Evolutionary conservation across 1,284 basidiomycete species (phyloP).

Genomic region (Polyporus tsugae): DNA sequence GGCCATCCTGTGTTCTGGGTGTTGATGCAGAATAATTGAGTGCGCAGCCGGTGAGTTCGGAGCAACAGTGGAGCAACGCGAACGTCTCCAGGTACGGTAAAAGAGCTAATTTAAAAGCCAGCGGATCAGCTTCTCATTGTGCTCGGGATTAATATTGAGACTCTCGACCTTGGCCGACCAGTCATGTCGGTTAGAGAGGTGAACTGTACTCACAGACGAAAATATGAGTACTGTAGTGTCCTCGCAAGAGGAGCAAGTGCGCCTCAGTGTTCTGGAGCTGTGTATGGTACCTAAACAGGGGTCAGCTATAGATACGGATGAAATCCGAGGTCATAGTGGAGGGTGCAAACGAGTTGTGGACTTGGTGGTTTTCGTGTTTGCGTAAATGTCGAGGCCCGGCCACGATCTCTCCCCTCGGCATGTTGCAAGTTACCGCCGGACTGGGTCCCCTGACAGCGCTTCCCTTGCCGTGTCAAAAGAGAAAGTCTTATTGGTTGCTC

Average conservation of each 20-base stretch:
- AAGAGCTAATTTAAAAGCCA: neutral
- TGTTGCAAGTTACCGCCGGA: neutral
- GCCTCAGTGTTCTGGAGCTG: neutral
- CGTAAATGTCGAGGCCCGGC: neutral
- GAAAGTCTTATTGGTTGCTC: neutral
- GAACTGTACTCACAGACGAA: neutral
- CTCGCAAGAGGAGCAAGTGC: neutral
- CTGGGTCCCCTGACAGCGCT: neutral
- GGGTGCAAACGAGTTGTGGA: neutral
- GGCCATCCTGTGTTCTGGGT: neutral
- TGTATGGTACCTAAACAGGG: neutral
- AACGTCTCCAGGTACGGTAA: neutral
- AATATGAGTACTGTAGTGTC: neutral
- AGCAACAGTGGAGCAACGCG: neutral
- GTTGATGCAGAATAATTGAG: neutral
- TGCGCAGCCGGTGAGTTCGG: neutral
- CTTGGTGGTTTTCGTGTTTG: neutral
- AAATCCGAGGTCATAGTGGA: neutral
- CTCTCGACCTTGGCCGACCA: neutral
- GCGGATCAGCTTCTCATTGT: neutral
- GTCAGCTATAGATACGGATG: neutral
- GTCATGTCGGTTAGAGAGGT: neutral
- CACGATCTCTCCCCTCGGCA: slow-evolving; percentile 1
- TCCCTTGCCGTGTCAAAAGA: neutral
- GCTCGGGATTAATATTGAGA: neutral